Percentiles rank a stretch among this genome's conserved stretches.
Conservation (phyloP, 495 filamentous ascomycete genomes). For the Talaromyces proteolyticus region DNA sequence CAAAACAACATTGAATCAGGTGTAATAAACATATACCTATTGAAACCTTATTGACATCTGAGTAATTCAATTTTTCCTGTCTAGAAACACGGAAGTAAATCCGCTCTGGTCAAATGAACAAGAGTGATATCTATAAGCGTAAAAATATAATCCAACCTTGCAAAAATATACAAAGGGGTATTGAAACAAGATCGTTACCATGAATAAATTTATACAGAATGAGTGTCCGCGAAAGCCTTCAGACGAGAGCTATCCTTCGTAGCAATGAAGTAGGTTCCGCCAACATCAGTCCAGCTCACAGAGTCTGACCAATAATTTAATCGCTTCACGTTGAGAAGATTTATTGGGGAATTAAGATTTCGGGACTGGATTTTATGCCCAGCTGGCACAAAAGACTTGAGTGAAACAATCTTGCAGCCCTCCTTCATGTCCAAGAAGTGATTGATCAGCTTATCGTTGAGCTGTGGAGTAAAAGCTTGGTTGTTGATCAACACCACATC, state of each 20-base stretch:
- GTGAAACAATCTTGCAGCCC: conserved; percentile 78
- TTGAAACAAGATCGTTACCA: too few relatives aligned
- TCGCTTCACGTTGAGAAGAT: conserved; percentile 68
- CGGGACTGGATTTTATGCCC: conserved; percentile 63
- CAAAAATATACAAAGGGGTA: too few relatives aligned
- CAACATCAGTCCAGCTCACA: conserved; percentile 87
- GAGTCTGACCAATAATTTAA: conserved; percentile 72
- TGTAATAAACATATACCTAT: too few relatives aligned
- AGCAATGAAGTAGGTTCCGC: conserved; percentile 82
- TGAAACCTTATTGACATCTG: too few relatives aligned
- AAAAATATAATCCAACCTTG: too few relatives aligned
- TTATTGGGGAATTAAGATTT: conserved; percentile 69
- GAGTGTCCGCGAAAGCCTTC: conserved; percentile 38
- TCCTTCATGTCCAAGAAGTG: conserved; percentile 94
- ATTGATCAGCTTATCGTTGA: conserved; percentile 80
- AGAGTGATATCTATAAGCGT: conserved; percentile 23
- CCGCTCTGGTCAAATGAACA: neutral
- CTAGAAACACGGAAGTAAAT: neutral
- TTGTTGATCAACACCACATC: conserved; percentile 97
- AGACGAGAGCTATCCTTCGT: conserved; percentile 65
- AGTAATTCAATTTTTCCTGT: too few relatives aligned
- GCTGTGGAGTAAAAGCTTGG: conserved; percentile 79
- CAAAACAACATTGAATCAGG: too few relatives aligned
- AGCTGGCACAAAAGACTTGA: conserved; percentile 73
- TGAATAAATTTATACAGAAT: conserved; percentile 7